Evolutionary conservation across 1,139 yeast species (phyloP).

Genomic region (Hanseniaspora sp.): DNA sequence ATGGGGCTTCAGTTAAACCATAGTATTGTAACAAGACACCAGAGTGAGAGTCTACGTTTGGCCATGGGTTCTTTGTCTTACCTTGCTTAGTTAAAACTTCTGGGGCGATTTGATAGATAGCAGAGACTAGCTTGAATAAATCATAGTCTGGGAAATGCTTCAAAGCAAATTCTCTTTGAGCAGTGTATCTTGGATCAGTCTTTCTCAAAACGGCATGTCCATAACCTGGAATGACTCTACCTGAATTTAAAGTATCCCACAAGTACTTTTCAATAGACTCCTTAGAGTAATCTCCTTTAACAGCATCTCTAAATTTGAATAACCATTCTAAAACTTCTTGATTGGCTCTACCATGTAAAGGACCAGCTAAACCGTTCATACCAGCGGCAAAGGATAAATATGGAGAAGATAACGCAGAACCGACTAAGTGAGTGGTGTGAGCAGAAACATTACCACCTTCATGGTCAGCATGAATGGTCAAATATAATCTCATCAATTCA

Average conservation of each 20-base stretch:
- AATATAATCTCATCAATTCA: conserved; percentile 35
- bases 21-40: conserved; percentile 95
- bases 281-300: conserved; percentile 27
- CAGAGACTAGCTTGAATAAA: conserved; percentile 77
- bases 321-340: conserved; percentile 38
- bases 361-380: conserved; percentile 37
- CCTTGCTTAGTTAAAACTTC: conserved; percentile 91
- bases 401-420: conserved; percentile 36
- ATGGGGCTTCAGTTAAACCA: conserved; percentile 88
- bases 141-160: conserved; percentile 97
- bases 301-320: conserved; percentile 28
- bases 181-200: conserved; percentile 45
- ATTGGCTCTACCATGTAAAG: conserved; percentile 37
- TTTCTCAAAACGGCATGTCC: conserved; percentile 38
- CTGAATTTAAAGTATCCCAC: conserved; percentile 34
- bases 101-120: conserved; percentile 92
- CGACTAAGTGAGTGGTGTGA: conserved; percentile 37
- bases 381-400: conserved; percentile 35
- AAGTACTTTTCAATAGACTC: conserved; percentile 31
- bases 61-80: conserved; percentile 98
- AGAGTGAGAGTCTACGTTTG: conserved; percentile 95
- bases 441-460: conserved; percentile 41
- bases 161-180: conserved; percentile 92
- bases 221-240: conserved; percentile 38
- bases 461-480: conserved; percentile 38